These are phyloP conservation scores for Haematococcus sp. DNA, from an alignment of 139 green algal genomes.

Conservation along the genomic window DNA sequence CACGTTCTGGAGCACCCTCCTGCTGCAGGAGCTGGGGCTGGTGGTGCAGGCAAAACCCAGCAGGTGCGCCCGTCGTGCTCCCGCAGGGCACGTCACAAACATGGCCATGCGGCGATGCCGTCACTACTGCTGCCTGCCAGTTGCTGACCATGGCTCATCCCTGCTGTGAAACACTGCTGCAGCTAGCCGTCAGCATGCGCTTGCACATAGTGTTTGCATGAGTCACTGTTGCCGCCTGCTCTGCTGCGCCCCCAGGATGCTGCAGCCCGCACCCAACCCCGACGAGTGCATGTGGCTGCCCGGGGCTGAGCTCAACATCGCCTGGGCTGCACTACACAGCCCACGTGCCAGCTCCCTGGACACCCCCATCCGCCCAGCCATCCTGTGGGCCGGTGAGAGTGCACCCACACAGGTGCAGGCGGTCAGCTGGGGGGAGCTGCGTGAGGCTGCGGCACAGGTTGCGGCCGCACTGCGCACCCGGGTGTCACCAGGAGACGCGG, in stretches of 20 bases:
- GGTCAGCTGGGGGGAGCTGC: conserved; percentile 52
- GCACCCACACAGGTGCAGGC: conserved; percentile 36
- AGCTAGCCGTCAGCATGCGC: no score
- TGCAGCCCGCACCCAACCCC: conserved; percentile 19
- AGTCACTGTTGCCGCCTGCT: no score
- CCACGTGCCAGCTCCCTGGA: conserved; percentile 20
- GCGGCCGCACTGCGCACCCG: conserved; percentile 27
- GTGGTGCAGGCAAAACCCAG: not conserved
- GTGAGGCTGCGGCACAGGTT: conserved; percentile 18
- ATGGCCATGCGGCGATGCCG: no score
- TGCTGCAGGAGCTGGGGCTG: not conserved
- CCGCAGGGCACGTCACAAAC: no score
- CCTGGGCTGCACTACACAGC: conserved; percentile 58
- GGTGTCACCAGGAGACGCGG: conserved; percentile 52
- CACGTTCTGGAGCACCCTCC: conserved; percentile 21
- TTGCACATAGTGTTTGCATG: no score
- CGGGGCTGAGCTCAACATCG: conserved; percentile 80
- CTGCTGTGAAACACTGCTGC: no score
- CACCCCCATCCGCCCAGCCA: conserved; percentile 39
- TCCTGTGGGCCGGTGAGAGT: conserved; percentile 76
- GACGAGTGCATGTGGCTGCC: conserved; percentile 68
- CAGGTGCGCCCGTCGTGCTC: not conserved
- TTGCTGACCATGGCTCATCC: no score
- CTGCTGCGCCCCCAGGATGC: no score
- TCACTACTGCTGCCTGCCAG: no score